Evolutionary conservation across 495 filamentous ascomycete species (phyloP).

Genomic region (Aspergillus funiculosus): DNA sequence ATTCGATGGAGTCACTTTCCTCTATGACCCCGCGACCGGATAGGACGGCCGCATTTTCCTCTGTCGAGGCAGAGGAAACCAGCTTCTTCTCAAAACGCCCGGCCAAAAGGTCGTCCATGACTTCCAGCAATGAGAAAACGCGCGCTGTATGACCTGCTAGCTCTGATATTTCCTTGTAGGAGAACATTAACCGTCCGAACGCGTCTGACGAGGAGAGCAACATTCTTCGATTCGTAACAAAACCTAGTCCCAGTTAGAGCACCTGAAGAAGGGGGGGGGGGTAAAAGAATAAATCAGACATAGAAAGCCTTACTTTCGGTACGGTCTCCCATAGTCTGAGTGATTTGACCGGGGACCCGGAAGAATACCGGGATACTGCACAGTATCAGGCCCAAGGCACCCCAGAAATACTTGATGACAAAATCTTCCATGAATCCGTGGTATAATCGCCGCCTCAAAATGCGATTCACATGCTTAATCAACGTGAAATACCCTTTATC

Average conservation of each 20-base stretch:
- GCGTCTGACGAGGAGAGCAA: conserved; percentile 89
- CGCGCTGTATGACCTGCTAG: conserved; percentile 90
- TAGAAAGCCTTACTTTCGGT: conserved; percentile 64
- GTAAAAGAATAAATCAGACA: background rate
- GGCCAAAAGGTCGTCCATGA: conserved; percentile 86
- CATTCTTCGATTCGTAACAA: conserved; percentile 91
- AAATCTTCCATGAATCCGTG: conserved; percentile 99
- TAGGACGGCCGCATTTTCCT: conserved; percentile 72
- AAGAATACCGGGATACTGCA: conserved; percentile 96
- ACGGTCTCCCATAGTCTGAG: conserved; percentile 75
- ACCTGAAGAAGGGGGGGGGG: background rate
- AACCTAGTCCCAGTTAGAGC: conserved; percentile 39
- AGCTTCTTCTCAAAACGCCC: conserved; percentile 94
- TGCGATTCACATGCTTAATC: conserved; percentile 98
- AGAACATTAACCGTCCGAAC: conserved; percentile 96
- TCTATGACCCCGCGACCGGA: conserved; percentile 68
- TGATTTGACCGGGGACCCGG: conserved; percentile 71
- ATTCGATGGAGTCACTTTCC: conserved; percentile 78
- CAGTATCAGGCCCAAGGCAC: conserved; percentile 84
- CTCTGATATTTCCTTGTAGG: conserved; percentile 95
- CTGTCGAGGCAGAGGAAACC: conserved; percentile 76
- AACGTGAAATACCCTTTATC: conserved; percentile 98
- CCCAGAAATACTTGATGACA: conserved; percentile 99
- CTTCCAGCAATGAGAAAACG: conserved; percentile 79
- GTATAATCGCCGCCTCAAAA: conserved; percentile 80